A percentile compares a stretch with the other conserved stretches of the same genome.
Conservation (phyloP, 2,329 filamentous ascomycete species). For the Aspergillus sp. region DNA sequence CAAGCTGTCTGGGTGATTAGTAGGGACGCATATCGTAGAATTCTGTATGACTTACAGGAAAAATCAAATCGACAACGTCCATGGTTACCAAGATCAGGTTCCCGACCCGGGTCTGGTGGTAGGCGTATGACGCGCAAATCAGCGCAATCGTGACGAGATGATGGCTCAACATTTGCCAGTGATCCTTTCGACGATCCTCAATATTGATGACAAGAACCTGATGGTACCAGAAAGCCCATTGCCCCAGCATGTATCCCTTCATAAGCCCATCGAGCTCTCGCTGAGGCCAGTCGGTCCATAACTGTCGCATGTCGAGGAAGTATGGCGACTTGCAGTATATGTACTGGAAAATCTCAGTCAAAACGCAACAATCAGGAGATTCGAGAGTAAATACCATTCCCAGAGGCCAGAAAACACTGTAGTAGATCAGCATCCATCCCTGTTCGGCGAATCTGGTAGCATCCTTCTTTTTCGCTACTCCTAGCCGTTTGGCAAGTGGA, state of each 20-base stretch:
- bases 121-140: constrained; percentile 77
- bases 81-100: constrained; percentile 87
- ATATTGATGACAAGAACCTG: constrained; percentile 93
- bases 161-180: constrained; percentile 93
- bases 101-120: constrained; percentile 80
- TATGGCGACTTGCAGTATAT: constrained; percentile 76
- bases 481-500: constrained; percentile 67
- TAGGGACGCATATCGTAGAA: constrained; percentile 1
- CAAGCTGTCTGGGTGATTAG: constrained; percentile 51
- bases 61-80: constrained; percentile 85
- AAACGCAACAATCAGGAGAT: not conserved
- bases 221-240: constrained; percentile 90
- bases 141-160: constrained; percentile 85
- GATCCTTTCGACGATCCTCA: constrained; percentile 89
- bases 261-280: constrained; percentile 68
- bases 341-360: constrained; percentile 52
- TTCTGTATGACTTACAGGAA: constrained; percentile 61
- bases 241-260: constrained; percentile 86
- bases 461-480: constrained; percentile 73
- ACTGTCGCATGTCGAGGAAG: constrained; percentile 67
- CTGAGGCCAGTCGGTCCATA: constrained; percentile 83
- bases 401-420: constrained; percentile 72
- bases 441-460: constrained; percentile 87
- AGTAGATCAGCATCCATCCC: constrained; percentile 85
- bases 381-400: constrained; percentile 63